Evolutionary conservation across 495 filamentous ascomycete species (phyloP).

Genomic region (Hyaloscypha hepaticicola): DNA sequence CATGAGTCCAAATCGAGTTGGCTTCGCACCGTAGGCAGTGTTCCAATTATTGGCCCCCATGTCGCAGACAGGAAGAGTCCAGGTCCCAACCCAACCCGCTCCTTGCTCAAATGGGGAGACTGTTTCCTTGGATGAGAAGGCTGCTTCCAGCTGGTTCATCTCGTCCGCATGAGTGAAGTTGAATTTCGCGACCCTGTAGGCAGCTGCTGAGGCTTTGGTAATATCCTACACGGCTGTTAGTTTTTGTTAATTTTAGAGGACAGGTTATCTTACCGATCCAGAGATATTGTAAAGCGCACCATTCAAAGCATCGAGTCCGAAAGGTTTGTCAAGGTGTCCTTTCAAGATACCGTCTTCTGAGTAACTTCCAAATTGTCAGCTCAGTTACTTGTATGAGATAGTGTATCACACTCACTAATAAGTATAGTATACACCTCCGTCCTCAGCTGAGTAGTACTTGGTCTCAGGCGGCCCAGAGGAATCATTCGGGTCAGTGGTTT

Average conservation of each 20-base stretch:
- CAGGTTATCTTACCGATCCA: conserved; percentile 3
- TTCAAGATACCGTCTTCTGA: neutral
- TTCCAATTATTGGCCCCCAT: conserved; percentile 7
- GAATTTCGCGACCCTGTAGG: conserved; percentile 7
- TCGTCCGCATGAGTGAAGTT: conserved; percentile 11
- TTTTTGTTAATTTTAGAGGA: neutral
- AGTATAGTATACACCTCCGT: conserved; percentile 7
- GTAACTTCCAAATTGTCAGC: conserved; percentile 8
- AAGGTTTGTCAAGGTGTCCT: conserved; percentile 9
- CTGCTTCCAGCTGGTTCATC: neutral
- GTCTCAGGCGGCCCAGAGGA: conserved; percentile 1
- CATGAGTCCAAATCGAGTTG: neutral
- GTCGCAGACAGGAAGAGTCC: conserved; percentile 12
- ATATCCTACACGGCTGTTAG: conserved; percentile 4
- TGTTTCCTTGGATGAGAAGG: conserved; percentile 1
- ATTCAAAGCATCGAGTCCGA: conserved; percentile 1
- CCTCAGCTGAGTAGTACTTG: conserved; percentile 4
- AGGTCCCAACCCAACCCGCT: conserved; percentile 7
- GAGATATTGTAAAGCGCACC: conserved; percentile 5
- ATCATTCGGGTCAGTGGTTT: neutral
- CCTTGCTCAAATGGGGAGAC: neutral
- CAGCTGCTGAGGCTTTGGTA: conserved; percentile 7
- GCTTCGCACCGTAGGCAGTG: neutral
- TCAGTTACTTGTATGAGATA: neutral
- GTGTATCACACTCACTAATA: conserved; percentile 1